These are phyloP conservation scores for Suhomyces coccinellae DNA, from an alignment of 1,139 yeast genomes.

Conservation along the genomic window DNA sequence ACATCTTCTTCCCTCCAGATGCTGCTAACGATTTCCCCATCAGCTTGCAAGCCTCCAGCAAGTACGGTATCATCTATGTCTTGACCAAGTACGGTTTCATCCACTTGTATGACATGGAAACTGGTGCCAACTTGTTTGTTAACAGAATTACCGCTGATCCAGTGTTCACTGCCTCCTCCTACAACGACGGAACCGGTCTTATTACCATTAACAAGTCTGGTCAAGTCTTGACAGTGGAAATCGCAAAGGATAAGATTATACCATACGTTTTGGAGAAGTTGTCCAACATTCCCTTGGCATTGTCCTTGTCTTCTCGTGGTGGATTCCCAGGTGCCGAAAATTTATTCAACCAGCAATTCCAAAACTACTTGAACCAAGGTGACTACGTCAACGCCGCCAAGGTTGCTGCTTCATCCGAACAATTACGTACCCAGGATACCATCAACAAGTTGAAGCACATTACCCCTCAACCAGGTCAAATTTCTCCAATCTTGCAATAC, in stretches of 20 bases:
- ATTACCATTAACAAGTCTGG: slow-evolving; percentile 94
- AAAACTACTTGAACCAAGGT: slow-evolving; percentile 77
- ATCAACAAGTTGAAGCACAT: slow-evolving; percentile 88
- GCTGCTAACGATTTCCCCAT: slow-evolving; percentile 97
- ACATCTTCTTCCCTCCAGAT: slow-evolving; percentile 95
- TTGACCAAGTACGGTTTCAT: slow-evolving; percentile 96
- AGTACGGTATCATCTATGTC: slow-evolving; percentile 83
- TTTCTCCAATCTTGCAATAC: slow-evolving; percentile 91
- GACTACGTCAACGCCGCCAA: slow-evolving; percentile 92
- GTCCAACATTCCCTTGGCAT: slow-evolving; percentile 83
- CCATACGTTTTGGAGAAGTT: slow-evolving; percentile 88
- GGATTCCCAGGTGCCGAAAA: slow-evolving; percentile 97
- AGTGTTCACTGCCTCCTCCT: slow-evolving; percentile 85
- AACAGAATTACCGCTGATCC: slow-evolving; percentile 97
- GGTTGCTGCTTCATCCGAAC: slow-evolving; percentile 94
- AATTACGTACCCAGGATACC: slow-evolving; percentile 92
- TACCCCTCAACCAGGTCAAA: slow-evolving; percentile 95
- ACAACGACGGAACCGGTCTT: slow-evolving; percentile 76
- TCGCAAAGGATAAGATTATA: slow-evolving; percentile 79
- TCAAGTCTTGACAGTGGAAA: slow-evolving; percentile 90
- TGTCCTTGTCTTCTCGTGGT: slow-evolving; percentile 90
- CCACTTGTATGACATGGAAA: slow-evolving; percentile 90
- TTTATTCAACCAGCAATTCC: slow-evolving; percentile 88
- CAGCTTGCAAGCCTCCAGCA: slow-evolving; percentile 80
- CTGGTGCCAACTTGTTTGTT: slow-evolving; percentile 90